Evolutionary conservation across 345 rosid genomes (phyloP), one percentile per base, ranked within the genome.

Genomic region (Euphorbia peplus): DNA sequence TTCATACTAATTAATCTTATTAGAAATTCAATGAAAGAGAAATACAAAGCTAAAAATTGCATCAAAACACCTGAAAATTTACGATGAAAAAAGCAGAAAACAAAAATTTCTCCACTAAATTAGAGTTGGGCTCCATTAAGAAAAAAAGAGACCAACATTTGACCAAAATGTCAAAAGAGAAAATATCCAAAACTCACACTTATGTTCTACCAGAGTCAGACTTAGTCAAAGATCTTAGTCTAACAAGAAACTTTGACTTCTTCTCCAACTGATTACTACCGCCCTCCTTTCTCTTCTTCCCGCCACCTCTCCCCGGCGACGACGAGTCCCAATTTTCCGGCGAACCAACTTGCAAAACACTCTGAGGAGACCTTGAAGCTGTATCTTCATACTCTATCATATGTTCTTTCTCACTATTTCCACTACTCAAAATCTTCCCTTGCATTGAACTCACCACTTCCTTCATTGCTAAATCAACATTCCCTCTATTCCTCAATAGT

Each of bases 221-320:
- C 72, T 76, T 82, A 46, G 85, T 82, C 70, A 82, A 76, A 6
- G 85, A 82, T 68, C 79, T 71, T 11, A 82, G 63, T 62, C 85
- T 76, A 51, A 69, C 76, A 22, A 79, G 44, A 65, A 82, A 74
- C 63, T 70, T 76, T 14, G 64, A 63, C 64, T 76, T 82, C 60
- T 66, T 66, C 7, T 66, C 78, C 48, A 68, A 64, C 21, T 67
- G 54, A 53, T 48, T n/a, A n/a, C n/a, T 62, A 8, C 3, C 57
- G 35, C n/a, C 59, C 22, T 67, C 71, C 59, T 63, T 68, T 66
- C 73, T 78, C 72, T 71, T 79, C 67, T 63, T 68, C 50, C 76
- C 72, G 13, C 70, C 63, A 7, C 7, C 47, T 74, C 70, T 82
- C 42, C 63, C 68, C n/a, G n/a, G n/a, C 4, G 81, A 77, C 15